Percentiles rank a stretch among this genome's conserved stretches.
phyloP scores from a whole-genome alignment of 78 protist species.

The Reticulomyxa filosa region DNA sequence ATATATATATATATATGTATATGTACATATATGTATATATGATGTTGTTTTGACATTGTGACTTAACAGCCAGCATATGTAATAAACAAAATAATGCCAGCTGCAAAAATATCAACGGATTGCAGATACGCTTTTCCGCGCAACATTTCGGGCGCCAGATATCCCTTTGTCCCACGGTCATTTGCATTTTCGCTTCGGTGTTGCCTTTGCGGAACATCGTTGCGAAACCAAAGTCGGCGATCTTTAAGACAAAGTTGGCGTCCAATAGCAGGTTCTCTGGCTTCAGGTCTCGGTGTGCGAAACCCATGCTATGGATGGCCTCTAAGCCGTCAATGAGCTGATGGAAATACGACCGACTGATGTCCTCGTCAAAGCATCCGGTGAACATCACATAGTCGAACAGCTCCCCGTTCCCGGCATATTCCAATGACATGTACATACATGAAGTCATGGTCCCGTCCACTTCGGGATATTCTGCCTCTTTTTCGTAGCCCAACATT shows the following conservation, averaged over 20 bases:
- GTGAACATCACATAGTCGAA: background rate
- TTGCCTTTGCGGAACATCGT: background rate
- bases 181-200: background rate
- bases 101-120: slow-evolving; percentile 17
- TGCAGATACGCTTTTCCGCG: background rate
- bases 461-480: background rate
- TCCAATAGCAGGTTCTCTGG: slow-evolving; percentile 12
- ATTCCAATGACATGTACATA: background rate
- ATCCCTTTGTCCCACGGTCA: slow-evolving; percentile 26
- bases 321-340: background rate
- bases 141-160: slow-evolving; percentile 34
- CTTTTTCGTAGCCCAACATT: background rate
- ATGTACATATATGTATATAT: no score
- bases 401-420: background rate
- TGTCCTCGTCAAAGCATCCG: background rate
- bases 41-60: no score
- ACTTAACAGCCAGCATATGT: slow-evolving; percentile 2
- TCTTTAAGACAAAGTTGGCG: background rate
- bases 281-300: slow-evolving; percentile 9
- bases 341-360: background rate
- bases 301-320: background rate
- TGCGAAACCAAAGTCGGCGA: slow-evolving; percentile 14
- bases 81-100: slow-evolving; percentile 4
- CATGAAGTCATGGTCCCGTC: background rate
- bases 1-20: no score